Base-by-base conservation (phyloP, 164 flowering plant genomes). In the Dillenia suffruticosa region DNA sequence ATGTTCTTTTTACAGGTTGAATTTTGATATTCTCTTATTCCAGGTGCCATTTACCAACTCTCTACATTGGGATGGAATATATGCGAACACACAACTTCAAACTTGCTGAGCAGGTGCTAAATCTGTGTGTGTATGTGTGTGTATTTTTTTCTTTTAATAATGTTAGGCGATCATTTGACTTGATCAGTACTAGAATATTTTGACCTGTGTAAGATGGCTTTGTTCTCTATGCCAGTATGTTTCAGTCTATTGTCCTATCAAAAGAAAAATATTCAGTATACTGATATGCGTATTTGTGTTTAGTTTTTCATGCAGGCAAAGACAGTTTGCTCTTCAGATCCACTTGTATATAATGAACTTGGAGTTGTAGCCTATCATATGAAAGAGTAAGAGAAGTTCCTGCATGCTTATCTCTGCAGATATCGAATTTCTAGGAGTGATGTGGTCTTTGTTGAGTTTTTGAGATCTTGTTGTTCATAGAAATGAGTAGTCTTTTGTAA, bases 281-380 rank as follows among this genome's bases (percentile, higher is more conserved):
- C 50, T 63, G 54, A 63, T 19, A 15, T 10, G 12, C 3, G 32
- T 40, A 56, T 60, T 44, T 14, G 26, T 59, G 53, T 70, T 61
- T 83, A 95, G 99, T 95, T 95, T 79, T 83, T 92, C 69, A 65
- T 87, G 88, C 99, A 92, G 94, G 96, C 99, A 32, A 83, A 90
- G 69, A 17, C 76, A 46, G 79, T 92, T 63, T 95, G 99, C 68
- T 87, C 90, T 46, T 82, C 94, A 9, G 99, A 92, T 75, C 99
- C 99, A 26, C 90, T 87, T 66, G 97, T 95, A 50, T 90, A 77
- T 62, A 95, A 92, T 79, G 99, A 95, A 74, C 92, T 95, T 65
- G 98, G 99, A 59, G 97, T 90, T 69, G 98, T 92, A 65, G 87
- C 98, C 19, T 90, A 88, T 80, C 81, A 87, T 71, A 81, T 85